These are phyloP conservation scores for Chiua virens DNA, from an alignment of 768 basidiomycete genomes.

Conservation along the genomic window DNA sequence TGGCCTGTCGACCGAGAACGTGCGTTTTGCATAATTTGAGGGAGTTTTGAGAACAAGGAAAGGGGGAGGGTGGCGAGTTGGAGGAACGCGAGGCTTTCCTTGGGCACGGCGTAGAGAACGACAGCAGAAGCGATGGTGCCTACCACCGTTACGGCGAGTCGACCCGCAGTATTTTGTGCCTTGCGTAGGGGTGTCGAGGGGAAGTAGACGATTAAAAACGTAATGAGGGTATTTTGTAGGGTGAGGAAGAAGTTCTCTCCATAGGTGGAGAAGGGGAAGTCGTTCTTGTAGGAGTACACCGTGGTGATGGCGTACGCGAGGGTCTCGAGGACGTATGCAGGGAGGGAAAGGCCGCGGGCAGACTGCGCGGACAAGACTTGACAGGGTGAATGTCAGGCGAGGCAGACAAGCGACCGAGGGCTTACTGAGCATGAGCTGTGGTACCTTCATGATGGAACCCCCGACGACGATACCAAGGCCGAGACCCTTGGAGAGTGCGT, in stretches of 20 bases:
- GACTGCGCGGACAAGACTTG: constrained; percentile 71
- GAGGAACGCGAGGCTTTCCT: constrained; percentile 57
- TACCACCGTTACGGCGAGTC: constrained; percentile 32
- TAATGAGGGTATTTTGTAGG: constrained; percentile 85
- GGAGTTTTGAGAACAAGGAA: constrained; percentile 89
- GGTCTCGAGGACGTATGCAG: constrained; percentile 89
- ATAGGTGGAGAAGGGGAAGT: constrained; percentile 95
- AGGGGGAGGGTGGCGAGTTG: constrained; percentile 89
- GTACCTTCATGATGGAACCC: constrained; percentile 94
- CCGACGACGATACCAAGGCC: constrained; percentile 92
- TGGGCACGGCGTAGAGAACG: constrained; percentile 49
- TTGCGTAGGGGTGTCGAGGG: constrained; percentile 34
- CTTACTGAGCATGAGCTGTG: constrained; percentile 86
- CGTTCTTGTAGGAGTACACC: constrained; percentile 80
- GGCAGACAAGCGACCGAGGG: background rate
- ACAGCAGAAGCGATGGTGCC: constrained; percentile 36
- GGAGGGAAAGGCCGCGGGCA: constrained; percentile 83
- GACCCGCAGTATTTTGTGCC: constrained; percentile 28
- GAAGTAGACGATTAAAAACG: constrained; percentile 80
- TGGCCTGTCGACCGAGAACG: constrained; percentile 82
- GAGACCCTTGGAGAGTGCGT: constrained; percentile 87
- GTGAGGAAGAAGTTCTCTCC: constrained; percentile 96
- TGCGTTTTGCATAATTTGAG: constrained; percentile 86
- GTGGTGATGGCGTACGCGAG: constrained; percentile 87
- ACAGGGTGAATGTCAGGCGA: background rate